Conservation (phyloP, 371 early-diverging fungal species). For the Syncephalastrum racemosum region DNA sequence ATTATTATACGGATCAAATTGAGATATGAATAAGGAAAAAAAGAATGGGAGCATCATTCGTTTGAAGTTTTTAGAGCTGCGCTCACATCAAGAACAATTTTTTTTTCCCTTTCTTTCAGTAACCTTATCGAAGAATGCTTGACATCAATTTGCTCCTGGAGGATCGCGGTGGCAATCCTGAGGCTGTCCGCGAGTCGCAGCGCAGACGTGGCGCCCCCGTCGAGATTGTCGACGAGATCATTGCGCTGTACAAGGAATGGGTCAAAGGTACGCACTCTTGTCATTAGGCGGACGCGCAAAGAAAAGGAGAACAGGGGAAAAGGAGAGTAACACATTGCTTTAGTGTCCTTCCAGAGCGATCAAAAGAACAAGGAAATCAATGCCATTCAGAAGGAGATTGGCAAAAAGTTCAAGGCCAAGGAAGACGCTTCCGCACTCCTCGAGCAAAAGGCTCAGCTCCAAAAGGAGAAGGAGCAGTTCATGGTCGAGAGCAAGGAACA, state of each 20-base stretch:
- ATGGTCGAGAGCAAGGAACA: conserved; percentile 71
- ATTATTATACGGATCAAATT: no score
- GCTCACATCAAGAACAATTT: conserved; percentile 2
- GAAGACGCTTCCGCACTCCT: conserved; percentile 83
- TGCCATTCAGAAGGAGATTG: conserved; percentile 91
- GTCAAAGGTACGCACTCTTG: conserved; percentile 64
- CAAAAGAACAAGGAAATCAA: conserved; percentile 91
- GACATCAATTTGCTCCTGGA: conserved; percentile 91
- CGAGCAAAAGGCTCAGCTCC: conserved; percentile 71
- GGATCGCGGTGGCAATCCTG: conserved; percentile 96
- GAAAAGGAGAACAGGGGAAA: neutral
- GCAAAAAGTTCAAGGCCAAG: conserved; percentile 88
- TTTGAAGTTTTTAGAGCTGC: no score
- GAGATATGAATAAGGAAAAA: no score
- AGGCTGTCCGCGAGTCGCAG: conserved; percentile 91
- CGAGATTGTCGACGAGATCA: conserved; percentile 90
- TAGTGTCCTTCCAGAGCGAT: conserved; percentile 86
- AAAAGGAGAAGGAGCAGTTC: conserved; percentile 71
- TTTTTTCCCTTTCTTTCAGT: conserved; percentile 6
- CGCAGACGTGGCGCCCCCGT: conserved; percentile 84
- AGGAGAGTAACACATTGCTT: neutral
- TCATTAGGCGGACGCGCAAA: neutral
- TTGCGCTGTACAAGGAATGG: conserved; percentile 92
- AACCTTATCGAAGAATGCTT: conserved; percentile 50
- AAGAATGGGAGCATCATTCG: no score